These are phyloP conservation scores for Alternaria sp. DNA, from an alignment of 2,329 filamentous ascomycete species.

Conservation along the genomic window DNA sequence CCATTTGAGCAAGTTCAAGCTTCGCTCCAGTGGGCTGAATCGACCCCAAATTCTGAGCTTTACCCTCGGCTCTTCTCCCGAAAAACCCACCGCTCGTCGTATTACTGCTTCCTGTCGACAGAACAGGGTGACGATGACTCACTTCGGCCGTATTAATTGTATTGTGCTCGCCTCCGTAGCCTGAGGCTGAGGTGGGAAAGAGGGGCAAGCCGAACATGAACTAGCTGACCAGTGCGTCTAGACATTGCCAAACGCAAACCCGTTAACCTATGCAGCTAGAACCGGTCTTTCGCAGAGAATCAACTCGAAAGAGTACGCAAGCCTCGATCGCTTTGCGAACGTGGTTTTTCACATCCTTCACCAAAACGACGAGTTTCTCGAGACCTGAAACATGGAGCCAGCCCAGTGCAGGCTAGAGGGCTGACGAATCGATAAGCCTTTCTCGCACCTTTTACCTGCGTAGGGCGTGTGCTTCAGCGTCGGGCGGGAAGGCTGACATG, in stretches of 20 bases:
- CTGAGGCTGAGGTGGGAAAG: slow-evolving; percentile 7
- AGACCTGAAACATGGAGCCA: slow-evolving; percentile 40
- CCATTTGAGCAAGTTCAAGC: neutral
- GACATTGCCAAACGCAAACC: neutral
- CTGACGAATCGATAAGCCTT: slow-evolving; percentile 48
- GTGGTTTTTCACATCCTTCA: slow-evolving; percentile 18
- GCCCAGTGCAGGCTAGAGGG: slow-evolving; percentile 30
- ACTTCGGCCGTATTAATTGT: neutral
- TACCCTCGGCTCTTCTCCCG: slow-evolving; percentile 12
- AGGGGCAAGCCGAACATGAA: neutral
- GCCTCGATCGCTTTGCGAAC: neutral
- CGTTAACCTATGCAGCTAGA: neutral
- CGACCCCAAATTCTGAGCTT: neutral
- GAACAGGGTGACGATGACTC: neutral
- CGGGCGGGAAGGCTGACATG: slow-evolving; percentile 30
- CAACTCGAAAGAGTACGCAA: slow-evolving; percentile 8
- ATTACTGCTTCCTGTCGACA: slow-evolving; percentile 7
- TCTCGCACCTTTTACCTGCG: slow-evolving; percentile 19
- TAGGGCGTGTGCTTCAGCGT: slow-evolving; percentile 16
- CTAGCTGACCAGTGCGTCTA: neutral
- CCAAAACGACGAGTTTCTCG: slow-evolving; percentile 8
- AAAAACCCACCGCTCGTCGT: slow-evolving; percentile 4
- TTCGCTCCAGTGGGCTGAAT: neutral
- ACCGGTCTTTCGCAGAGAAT: slow-evolving; percentile 4
- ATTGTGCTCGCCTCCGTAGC: slow-evolving; percentile 8